Evolutionary conservation across 345 rosid genomes (phyloP).

Genomic region (Rhodamnia argentea): DNA sequence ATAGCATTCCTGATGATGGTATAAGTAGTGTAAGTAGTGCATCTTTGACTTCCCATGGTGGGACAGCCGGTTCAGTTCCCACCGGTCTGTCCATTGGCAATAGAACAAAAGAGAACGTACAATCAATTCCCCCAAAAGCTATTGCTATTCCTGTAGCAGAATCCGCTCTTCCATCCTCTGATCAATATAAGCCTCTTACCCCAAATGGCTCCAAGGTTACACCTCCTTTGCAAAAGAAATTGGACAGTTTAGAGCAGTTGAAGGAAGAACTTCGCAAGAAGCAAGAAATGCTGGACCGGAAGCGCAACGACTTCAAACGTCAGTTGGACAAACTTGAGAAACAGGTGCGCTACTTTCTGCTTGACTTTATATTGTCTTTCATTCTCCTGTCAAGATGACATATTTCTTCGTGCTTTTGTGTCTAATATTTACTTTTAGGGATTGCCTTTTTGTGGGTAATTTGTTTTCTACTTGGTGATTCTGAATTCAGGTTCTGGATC

Average conservation of each 20-base stretch:
- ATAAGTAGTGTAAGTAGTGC: slow-evolving; percentile 25
- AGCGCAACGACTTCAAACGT: slow-evolving; percentile 66
- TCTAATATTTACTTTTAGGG: not conserved
- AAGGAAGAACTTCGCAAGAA: slow-evolving; percentile 84
- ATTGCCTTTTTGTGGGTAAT: not conserved
- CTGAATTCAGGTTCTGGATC: not conserved
- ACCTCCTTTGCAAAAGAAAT: slow-evolving; percentile 58
- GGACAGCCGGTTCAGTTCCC: slow-evolving; percentile 23
- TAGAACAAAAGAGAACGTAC: slow-evolving; percentile 45
- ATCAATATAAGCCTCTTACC: slow-evolving; percentile 32
- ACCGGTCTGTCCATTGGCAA: slow-evolving; percentile 23
- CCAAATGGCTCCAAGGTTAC: slow-evolving; percentile 45
- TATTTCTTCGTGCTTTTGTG: not conserved
- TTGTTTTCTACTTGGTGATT: not conserved
- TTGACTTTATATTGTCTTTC: not conserved
- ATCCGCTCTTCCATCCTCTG: slow-evolving; percentile 24
- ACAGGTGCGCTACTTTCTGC: slow-evolving; percentile 2
- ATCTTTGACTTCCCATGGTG: slow-evolving; percentile 28
- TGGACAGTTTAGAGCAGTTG: slow-evolving; percentile 63
- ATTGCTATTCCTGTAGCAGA: slow-evolving; percentile 23
- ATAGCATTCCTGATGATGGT: slow-evolving; percentile 60
- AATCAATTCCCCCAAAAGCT: slow-evolving; percentile 23
- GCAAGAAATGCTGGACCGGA: slow-evolving; percentile 86
- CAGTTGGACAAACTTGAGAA: slow-evolving; percentile 61
- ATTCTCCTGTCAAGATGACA: not conserved